These are phyloP conservation scores for Pseudogymnoascus sp. DNA, from an alignment of 2,329 filamentous ascomycete genomes.

Conservation along the genomic window DNA sequence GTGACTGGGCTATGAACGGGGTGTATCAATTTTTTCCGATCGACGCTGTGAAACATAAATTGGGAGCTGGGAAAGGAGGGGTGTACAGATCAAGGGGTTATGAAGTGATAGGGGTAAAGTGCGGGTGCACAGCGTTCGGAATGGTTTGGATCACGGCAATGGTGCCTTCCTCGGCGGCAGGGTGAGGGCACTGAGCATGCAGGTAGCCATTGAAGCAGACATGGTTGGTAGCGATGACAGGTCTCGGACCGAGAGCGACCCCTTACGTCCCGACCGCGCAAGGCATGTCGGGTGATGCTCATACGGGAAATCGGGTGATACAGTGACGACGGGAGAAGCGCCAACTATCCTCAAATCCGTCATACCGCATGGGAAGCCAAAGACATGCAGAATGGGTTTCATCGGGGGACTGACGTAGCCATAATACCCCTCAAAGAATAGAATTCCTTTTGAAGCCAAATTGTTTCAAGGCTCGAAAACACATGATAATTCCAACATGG, in stretches of 20 bases:
- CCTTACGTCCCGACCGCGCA: not conserved
- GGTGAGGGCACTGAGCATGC: not conserved
- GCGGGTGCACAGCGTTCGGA: not conserved
- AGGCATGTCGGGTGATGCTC: not conserved
- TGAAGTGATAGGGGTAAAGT: not conserved
- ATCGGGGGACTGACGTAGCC: not conserved
- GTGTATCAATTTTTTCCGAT: not conserved
- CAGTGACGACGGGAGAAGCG: not conserved
- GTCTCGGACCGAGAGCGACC: not conserved
- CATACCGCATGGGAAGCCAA: not conserved
- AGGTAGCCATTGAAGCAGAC: not conserved
- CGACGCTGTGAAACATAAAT: not conserved
- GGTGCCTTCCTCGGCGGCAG: not conserved
- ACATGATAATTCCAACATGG: not conserved
- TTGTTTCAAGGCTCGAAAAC: not conserved
- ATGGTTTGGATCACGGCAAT: not conserved
- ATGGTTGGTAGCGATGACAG: not conserved
- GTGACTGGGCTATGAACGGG: not conserved
- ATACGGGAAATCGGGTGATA: not conserved
- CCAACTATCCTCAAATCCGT: not conserved
- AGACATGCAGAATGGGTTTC: not conserved
- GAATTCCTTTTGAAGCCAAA: not conserved
- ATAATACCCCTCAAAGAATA: not conserved
- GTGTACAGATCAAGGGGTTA: slow-evolving; percentile 3
- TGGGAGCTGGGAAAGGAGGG: not conserved